Conservation (phyloP, 208 protist species). For the Crithidia fasciculata region DNA sequence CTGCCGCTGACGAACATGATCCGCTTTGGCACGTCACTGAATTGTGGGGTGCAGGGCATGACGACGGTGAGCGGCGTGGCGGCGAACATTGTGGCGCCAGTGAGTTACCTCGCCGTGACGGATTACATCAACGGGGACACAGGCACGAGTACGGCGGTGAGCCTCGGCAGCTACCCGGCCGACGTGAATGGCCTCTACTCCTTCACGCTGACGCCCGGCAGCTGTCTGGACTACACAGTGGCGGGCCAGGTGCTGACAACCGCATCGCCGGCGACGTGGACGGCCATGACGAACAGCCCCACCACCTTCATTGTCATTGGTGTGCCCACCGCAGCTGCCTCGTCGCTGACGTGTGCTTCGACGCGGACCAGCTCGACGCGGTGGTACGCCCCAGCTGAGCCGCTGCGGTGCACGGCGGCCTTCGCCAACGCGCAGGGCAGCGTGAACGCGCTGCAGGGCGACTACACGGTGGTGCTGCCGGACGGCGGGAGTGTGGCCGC, state of each 20-base stretch:
- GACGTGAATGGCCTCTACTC: constrained; percentile 64
- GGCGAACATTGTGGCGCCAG: constrained; percentile 59
- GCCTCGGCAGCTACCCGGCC: constrained; percentile 54
- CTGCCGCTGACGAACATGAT: constrained; percentile 53
- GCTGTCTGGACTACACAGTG: constrained; percentile 37
- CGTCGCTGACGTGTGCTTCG: constrained; percentile 52
- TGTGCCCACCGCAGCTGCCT: constrained; percentile 48
- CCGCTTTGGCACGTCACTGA: constrained; percentile 41
- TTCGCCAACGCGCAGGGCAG: constrained; percentile 46
- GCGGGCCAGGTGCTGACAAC: constrained; percentile 39
- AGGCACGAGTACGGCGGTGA: constrained; percentile 29
- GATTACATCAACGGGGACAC: constrained; percentile 40
- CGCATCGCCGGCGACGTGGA: constrained; percentile 24
- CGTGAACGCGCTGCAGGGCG: constrained; percentile 64
- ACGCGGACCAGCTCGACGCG: constrained; percentile 40
- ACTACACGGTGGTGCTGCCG: constrained; percentile 61
- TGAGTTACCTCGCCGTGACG: constrained; percentile 44
- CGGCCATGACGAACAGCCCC: constrained; percentile 71
- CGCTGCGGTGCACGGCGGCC: constrained; percentile 51
- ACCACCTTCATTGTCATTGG: constrained; percentile 66
- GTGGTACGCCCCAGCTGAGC: constrained; percentile 65
- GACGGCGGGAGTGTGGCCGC: constrained; percentile 47
- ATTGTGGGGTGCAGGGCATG: constrained; percentile 66
- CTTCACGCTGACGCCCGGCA: constrained; percentile 43
- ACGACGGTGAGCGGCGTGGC: constrained; percentile 41